Conservation (phyloP, 176 grass and related monocot species). For the Microstegium vimineum region DNA sequence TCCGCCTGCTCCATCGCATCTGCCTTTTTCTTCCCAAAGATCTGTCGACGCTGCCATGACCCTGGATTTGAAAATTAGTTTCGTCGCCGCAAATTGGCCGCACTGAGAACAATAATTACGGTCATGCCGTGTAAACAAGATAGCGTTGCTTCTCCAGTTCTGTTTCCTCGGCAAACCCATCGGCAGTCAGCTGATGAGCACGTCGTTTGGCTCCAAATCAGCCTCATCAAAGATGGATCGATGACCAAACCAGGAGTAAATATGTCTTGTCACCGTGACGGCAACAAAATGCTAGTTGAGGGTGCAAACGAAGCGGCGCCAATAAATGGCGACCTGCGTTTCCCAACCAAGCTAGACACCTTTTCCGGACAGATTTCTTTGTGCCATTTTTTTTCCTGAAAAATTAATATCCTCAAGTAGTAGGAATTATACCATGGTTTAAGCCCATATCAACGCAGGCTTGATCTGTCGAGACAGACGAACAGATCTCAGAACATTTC, state of each 20-base stretch:
- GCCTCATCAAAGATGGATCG: background rate
- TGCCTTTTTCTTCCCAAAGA: background rate
- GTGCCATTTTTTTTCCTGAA: background rate
- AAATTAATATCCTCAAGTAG: background rate
- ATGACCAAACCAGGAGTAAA: background rate
- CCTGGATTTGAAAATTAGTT: background rate
- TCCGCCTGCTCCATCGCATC: background rate
- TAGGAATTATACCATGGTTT: background rate
- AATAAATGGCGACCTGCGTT: constrained; percentile 9
- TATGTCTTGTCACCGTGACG: constrained; percentile 16
- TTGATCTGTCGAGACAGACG: constrained; percentile 29
- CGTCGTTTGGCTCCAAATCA: background rate
- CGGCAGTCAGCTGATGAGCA: background rate
- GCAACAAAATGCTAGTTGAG: background rate
- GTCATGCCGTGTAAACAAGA: background rate
- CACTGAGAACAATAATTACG: background rate
- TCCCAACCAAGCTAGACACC: background rate
- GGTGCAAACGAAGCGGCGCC: background rate
- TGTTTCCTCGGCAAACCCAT: background rate
- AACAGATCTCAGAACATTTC: constrained; percentile 43
- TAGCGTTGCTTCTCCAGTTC: background rate
- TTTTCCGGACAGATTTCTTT: background rate
- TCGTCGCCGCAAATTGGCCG: background rate
- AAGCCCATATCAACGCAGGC: constrained; percentile 36
- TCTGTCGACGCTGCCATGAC: constrained; percentile 6